These are phyloP conservation scores for Clavispora phyllophila DNA, from an alignment of 805 yeast species.

Conservation along the genomic window DNA sequence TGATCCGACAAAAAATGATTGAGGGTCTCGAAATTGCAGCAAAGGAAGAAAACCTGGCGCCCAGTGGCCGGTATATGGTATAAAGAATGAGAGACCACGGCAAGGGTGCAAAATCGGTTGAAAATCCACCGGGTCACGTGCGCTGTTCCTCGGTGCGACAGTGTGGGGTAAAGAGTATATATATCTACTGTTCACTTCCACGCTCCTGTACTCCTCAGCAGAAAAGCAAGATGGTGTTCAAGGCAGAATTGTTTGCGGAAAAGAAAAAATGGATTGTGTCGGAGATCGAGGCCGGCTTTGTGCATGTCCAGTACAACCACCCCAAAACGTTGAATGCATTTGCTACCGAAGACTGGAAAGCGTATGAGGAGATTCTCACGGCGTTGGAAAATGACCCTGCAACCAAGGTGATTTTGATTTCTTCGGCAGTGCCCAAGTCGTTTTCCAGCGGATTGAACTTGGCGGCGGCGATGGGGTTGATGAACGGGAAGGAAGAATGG, in stretches of 20 bases:
- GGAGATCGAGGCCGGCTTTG: conserved; percentile 42
- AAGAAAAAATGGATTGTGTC: conserved; percentile 29
- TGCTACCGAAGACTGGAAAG: conserved; percentile 50
- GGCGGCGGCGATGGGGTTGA: conserved; percentile 20
- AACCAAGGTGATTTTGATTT: conserved; percentile 48
- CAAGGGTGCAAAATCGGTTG: background rate
- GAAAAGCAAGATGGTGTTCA: conserved; percentile 4
- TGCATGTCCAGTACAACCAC: conserved; percentile 57
- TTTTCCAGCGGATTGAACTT: conserved; percentile 68
- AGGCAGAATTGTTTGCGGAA: conserved; percentile 3
- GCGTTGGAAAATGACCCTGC: conserved; percentile 39
- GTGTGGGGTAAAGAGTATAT: background rate
- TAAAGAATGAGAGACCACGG: conserved; percentile 10
- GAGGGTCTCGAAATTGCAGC: conserved; percentile 52
- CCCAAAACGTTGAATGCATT: conserved; percentile 59
- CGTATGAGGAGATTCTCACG: conserved; percentile 46
- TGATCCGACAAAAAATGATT: conserved; percentile 50
- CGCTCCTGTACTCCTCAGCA: too few species aligned
- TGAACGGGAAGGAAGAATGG: conserved; percentile 6
- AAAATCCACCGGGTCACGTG: conserved; percentile 1
- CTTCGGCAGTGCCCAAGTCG: conserved; percentile 51
- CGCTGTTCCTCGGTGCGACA: background rate
- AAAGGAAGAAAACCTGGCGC: conserved; percentile 37
- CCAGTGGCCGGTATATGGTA: conserved; percentile 48
- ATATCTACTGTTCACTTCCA: background rate